Percentiles rank a stretch among this genome's conserved stretches.
Evolutionary conservation across 2,329 filamentous ascomycete genomes (phyloP).

Genomic region (Tolypocladium sp.): DNA sequence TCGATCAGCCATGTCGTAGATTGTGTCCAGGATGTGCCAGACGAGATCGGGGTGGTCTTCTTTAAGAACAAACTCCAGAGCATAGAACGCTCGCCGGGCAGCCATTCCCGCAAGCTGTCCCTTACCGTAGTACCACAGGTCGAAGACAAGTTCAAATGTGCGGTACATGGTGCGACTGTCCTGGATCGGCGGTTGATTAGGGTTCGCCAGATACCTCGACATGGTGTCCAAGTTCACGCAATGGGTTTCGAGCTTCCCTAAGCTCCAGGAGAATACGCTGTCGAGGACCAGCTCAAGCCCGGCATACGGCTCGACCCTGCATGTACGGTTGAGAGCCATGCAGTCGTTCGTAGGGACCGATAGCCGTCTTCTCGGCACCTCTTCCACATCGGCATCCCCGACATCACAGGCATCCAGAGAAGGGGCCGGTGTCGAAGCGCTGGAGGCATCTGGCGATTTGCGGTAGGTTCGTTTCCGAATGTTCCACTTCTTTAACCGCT

Average conservation of each 20-base stretch:
- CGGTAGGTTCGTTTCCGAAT: constrained; percentile 25
- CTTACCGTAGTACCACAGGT: constrained; percentile 24
- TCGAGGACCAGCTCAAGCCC: constrained; percentile 23
- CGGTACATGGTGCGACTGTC: constrained; percentile 30
- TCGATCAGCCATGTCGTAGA: constrained; percentile 26
- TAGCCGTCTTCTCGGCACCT: background rate
- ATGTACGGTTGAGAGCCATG: constrained; percentile 12
- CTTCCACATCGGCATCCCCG: constrained; percentile 1
- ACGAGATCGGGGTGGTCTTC: constrained; percentile 27
- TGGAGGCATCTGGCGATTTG: constrained; percentile 8
- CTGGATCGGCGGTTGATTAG: constrained; percentile 24
- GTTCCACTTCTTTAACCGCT: constrained; percentile 28
- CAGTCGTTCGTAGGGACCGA: background rate
- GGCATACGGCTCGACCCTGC: constrained; percentile 15
- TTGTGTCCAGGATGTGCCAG: constrained; percentile 28
- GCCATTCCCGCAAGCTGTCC: constrained; percentile 26
- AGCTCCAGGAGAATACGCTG: constrained; percentile 23
- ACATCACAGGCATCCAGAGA: background rate
- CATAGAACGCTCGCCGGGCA: constrained; percentile 23
- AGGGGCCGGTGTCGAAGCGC: constrained; percentile 3
- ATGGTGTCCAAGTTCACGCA: constrained; percentile 20
- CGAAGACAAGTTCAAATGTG: constrained; percentile 27
- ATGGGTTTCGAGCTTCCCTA: constrained; percentile 21
- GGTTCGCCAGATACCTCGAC: constrained; percentile 24
- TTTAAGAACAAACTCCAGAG: constrained; percentile 25